A percentile compares a stretch with the other conserved stretches of the same genome.
Conservation (phyloP, 139 green algal genomes). For the Coccomyxa sp. region DNA sequence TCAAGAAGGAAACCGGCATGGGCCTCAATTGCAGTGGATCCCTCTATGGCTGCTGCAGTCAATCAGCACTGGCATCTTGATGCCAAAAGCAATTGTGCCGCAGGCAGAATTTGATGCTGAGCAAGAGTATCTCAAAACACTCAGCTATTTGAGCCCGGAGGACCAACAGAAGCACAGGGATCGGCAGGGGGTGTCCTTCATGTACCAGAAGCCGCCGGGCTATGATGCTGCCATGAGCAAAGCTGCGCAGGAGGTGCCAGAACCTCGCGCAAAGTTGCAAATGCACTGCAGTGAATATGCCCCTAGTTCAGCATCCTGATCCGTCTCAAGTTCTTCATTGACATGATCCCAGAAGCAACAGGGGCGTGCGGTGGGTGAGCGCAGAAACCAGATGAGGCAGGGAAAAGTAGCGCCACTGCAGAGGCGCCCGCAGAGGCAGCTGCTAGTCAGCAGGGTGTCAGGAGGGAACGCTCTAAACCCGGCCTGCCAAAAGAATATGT, state of each 20-base stretch:
- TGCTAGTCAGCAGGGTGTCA: not conserved
- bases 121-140: constrained; percentile 48
- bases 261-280: not conserved
- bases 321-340: no score
- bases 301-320: no score
- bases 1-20: not conserved
- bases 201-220: constrained; percentile 76
- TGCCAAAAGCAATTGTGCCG: not conserved
- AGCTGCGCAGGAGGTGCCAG: not conserved
- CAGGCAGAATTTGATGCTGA: constrained; percentile 23
- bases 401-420: not conserved
- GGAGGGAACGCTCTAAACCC: not conserved
- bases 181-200: constrained; percentile 56
- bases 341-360: no score
- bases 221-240: constrained; percentile 48
- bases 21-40: not conserved
- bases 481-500: constrained; percentile 14
- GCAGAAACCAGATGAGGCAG: not conserved
- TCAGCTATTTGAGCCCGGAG: constrained; percentile 54
- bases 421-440: not conserved
- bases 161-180: constrained; percentile 51
- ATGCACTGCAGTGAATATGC: not conserved
- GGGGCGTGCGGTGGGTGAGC: no score
- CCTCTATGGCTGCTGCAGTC: not conserved
- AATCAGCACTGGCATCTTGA: not conserved